These are phyloP conservation scores for Trametes maxima DNA, from an alignment of 768 basidiomycete species.

Conservation along the genomic window DNA sequence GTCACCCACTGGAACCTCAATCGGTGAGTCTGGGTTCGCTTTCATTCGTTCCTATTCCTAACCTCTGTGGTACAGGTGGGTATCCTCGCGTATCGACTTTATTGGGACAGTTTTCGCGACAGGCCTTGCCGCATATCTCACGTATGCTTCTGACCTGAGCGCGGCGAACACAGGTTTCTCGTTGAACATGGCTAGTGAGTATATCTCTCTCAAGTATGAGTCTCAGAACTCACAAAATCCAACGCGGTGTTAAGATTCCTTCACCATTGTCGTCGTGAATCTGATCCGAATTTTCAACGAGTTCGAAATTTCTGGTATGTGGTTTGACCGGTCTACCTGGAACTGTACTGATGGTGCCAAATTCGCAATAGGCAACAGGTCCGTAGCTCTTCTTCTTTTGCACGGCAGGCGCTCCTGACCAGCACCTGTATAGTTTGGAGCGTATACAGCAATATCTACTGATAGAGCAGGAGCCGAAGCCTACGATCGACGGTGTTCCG, in stretches of 20 bases:
- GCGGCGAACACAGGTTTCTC: constrained; percentile 41
- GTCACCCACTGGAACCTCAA: constrained; percentile 49
- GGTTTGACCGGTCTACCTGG: background rate
- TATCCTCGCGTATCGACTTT: constrained; percentile 53
- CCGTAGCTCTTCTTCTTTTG: background rate
- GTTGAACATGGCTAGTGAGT: constrained; percentile 42
- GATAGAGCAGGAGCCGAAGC: constrained; percentile 54
- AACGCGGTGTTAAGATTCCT: constrained; percentile 38
- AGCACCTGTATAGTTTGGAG: constrained; percentile 38
- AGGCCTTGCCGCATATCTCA: constrained; percentile 49
- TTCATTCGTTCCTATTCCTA: background rate
- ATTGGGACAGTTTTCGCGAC: constrained; percentile 51
- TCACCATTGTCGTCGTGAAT: constrained; percentile 54
- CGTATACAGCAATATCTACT: constrained; percentile 55
- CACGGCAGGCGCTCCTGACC: too few relatives aligned
- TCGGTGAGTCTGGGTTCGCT: constrained; percentile 8
- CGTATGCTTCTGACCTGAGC: constrained; percentile 45
- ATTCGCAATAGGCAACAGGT: background rate
- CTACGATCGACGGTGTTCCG: constrained; percentile 40
- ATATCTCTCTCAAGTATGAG: background rate
- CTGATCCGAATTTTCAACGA: constrained; percentile 44
- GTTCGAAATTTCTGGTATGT: constrained; percentile 45
- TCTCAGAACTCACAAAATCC: background rate
- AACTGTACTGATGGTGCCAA: background rate
- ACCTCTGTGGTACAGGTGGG: constrained; percentile 38